These are phyloP conservation scores for Russula sp. DNA, from an alignment of 768 basidiomycete genomes.

Conservation along the genomic window DNA sequence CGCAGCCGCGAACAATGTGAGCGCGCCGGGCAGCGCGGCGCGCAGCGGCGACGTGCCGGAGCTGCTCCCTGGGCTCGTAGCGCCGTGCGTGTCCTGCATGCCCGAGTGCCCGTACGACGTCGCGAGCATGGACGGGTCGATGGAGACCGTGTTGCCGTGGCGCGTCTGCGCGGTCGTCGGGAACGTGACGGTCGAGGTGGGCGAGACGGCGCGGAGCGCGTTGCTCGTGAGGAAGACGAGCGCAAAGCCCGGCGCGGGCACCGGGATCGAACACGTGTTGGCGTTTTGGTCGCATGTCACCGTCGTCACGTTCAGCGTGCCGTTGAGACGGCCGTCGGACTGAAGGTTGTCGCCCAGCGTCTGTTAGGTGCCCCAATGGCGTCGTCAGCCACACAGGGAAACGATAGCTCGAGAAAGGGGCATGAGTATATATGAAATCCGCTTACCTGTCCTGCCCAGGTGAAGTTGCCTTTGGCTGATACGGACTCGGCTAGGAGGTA, in stretches of 20 bases:
- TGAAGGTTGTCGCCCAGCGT: conserved; percentile 55
- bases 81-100: conserved; percentile 30
- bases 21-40: background rate
- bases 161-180: conserved; percentile 52
- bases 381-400: background rate
- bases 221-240: conserved; percentile 60
- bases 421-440: too few species aligned
- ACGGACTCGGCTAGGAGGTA: conserved; percentile 55
- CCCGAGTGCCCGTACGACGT: conserved; percentile 56
- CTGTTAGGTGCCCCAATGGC: conserved; percentile 29
- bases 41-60: background rate
- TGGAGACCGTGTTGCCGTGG: conserved; percentile 44
- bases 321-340: conserved; percentile 64
- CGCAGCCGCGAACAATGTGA: background rate
- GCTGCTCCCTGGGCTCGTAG: conserved; percentile 28
- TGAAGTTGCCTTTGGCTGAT: conserved; percentile 56
- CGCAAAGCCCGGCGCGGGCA: conserved; percentile 68
- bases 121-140: conserved; percentile 49
- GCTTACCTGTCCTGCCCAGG: conserved; percentile 72
- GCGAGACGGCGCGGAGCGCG: conserved; percentile 34
- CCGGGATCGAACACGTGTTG: conserved; percentile 52
- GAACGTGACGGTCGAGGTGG: conserved; percentile 38
- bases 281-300: conserved; percentile 51
- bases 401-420: background rate
- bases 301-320: conserved; percentile 48